A percentile compares a stretch with the other conserved stretches of the same genome.
These are phyloP conservation scores for Amesomyces nigricolor DNA, from an alignment of 2,329 filamentous ascomycete genomes.

Conservation along the genomic window DNA sequence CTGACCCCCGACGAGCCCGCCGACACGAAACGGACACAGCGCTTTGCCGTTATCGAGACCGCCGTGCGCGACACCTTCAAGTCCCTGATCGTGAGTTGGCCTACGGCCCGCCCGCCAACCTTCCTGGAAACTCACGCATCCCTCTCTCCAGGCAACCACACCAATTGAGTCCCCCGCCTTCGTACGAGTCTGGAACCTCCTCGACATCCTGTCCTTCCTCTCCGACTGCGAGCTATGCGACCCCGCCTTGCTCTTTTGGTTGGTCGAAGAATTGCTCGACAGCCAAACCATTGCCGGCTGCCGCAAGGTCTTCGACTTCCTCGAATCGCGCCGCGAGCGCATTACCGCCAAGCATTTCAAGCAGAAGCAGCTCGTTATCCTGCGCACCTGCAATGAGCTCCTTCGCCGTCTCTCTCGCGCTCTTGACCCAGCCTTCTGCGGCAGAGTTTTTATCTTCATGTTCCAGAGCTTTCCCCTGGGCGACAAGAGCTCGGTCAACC, in stretches of 20 bases:
- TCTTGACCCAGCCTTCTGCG: conserved; percentile 95
- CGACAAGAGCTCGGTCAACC: conserved; percentile 94
- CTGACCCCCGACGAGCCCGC: conserved; percentile 28
- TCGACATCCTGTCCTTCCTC: conserved; percentile 85
- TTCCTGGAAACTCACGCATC: conserved; percentile 25
- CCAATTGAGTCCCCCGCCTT: conserved; percentile 74
- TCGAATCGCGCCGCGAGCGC: conserved; percentile 86
- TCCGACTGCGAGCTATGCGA: conserved; percentile 76
- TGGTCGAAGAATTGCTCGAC: conserved; percentile 91
- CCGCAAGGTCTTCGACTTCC: conserved; percentile 84
- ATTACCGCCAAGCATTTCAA: conserved; percentile 77
- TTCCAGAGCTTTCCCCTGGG: conserved; percentile 97
- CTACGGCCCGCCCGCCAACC: conserved; percentile 9
- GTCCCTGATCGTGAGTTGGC: conserved; percentile 60
- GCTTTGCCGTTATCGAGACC: conserved; percentile 72
- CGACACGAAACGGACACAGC: conserved; percentile 43
- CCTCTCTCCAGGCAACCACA: conserved; percentile 55
- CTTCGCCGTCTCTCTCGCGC: conserved; percentile 89
- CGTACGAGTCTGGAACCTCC: conserved; percentile 82
- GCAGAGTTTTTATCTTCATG: conserved; percentile 94
- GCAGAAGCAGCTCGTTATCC: conserved; percentile 79
- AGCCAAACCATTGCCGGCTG: conserved; percentile 93
- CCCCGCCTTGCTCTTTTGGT: conserved; percentile 75
- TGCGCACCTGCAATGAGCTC: conserved; percentile 93
- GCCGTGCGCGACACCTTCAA: conserved; percentile 79